Conservation (phyloP, 345 rosid genomes). For the Salix udensis region DNA sequence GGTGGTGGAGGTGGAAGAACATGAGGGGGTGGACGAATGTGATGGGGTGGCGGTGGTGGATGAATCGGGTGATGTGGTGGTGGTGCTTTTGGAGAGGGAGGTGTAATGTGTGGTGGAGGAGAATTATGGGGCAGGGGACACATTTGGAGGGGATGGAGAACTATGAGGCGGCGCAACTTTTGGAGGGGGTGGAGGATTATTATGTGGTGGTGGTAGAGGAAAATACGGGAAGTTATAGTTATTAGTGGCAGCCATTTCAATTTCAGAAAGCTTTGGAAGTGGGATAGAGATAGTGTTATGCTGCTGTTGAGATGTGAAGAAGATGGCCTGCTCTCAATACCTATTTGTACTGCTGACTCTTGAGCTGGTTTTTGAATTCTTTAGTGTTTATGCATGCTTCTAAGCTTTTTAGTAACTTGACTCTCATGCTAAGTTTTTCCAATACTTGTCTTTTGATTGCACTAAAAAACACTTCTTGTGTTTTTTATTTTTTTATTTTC, state of each 20-base stretch:
- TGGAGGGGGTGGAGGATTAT: constrained; percentile 10
- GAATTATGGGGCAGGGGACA: constrained; percentile 11
- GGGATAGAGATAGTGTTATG: neutral
- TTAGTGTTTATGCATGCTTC: constrained; percentile 24
- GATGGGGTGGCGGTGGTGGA: constrained; percentile 27
- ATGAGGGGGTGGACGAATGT: constrained; percentile 29
- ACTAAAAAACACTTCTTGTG: constrained; percentile 34
- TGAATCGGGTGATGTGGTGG: constrained; percentile 21
- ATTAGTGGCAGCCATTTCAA: constrained; percentile 21
- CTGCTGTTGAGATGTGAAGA: constrained; percentile 1
- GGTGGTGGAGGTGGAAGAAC: constrained; percentile 43
- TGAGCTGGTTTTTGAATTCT: neutral
- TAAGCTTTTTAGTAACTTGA: constrained; percentile 35
- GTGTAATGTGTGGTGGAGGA: constrained; percentile 14
- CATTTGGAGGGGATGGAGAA: constrained; percentile 9
- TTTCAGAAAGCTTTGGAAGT: constrained; percentile 3
- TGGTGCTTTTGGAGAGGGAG: constrained; percentile 14
- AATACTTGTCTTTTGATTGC: constrained; percentile 39
- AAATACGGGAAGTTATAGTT: constrained; percentile 30
- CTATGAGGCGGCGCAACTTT: neutral
- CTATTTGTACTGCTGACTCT: constrained; percentile 17
- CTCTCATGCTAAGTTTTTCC: constrained; percentile 38
- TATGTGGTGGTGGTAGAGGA: constrained; percentile 36
- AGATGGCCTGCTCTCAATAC: neutral
- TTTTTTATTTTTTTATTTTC: neutral